Percentiles rank a stretch among this genome's conserved stretches.
phyloP scores from a whole-genome alignment of 805 yeast species.

The Kodamaea nitidulidarum region DNA sequence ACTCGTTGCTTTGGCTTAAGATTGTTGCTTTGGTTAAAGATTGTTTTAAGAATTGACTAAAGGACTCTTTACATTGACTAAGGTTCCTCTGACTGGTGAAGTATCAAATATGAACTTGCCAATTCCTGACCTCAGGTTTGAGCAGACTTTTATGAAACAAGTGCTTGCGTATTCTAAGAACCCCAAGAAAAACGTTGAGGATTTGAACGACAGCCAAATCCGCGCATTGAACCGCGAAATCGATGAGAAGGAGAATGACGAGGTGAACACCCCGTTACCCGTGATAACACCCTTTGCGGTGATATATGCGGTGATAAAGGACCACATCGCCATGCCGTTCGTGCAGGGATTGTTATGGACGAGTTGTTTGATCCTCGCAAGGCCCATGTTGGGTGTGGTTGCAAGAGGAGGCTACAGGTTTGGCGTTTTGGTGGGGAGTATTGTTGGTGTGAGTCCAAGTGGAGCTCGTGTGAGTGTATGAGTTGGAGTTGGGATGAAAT shows the following conservation, averaged over 20 bases:
- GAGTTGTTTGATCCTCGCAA: constrained; percentile 32
- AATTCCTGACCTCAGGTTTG: constrained; percentile 66
- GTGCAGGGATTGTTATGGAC: constrained; percentile 50
- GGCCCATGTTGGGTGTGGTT: constrained; percentile 29
- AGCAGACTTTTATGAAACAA: constrained; percentile 48
- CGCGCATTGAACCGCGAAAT: constrained; percentile 9
- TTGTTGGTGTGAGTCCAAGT: constrained; percentile 1
- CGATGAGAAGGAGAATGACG: constrained; percentile 9
- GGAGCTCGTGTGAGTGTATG: background rate
- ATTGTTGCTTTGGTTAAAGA: too few species aligned
- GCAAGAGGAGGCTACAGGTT: constrained; percentile 1
- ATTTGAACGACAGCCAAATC: constrained; percentile 12
- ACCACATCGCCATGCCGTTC: constrained; percentile 51
- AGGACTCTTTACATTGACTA: too few species aligned
- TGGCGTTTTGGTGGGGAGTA: background rate
- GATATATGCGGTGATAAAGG: constrained; percentile 46
- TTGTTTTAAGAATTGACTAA: too few species aligned
- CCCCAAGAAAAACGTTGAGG: constrained; percentile 4
- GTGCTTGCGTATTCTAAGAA: constrained; percentile 27
- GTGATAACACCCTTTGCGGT: constrained; percentile 44
- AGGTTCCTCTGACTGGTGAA: too few species aligned
- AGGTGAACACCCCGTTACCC: constrained; percentile 23
- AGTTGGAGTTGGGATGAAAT: background rate
- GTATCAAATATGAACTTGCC: constrained; percentile 2
- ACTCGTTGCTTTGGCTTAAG: too few species aligned